A percentile compares a stretch with the other conserved stretches of the same genome.
Evolutionary conservation across 176 grass and related monocot species (phyloP).

Genomic region (Avena insularis): DNA sequence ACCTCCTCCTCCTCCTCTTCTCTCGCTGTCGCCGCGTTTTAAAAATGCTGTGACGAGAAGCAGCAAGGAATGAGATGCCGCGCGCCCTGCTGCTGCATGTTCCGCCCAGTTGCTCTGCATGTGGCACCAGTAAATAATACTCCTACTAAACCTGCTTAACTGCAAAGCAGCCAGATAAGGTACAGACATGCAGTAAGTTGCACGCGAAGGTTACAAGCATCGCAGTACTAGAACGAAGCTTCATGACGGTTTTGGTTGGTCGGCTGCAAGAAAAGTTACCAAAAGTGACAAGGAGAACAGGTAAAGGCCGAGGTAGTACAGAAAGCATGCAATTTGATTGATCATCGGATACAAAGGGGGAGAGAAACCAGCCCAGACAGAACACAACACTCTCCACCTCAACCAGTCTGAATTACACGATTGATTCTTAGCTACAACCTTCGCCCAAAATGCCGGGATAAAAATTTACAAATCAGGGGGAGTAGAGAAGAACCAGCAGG

Average conservation of each 20-base stretch:
- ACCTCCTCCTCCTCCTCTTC: constrained; percentile 40
- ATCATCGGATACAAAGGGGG: constrained; percentile 31
- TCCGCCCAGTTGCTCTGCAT: constrained; percentile 9
- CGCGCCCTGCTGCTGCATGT: constrained; percentile 5
- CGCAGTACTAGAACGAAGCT: neutral
- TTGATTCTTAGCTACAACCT: constrained; percentile 62
- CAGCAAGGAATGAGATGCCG: constrained; percentile 43
- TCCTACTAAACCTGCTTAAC: neutral
- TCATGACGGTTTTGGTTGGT: neutral
- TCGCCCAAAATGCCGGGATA: constrained; percentile 52
- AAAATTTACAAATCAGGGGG: constrained; percentile 61
- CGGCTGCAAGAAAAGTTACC: neutral
- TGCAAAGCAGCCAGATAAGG: neutral
- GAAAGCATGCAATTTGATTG: constrained; percentile 32
- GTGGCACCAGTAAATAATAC: neutral
- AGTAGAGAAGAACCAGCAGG: constrained; percentile 36
- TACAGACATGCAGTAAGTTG: neutral
- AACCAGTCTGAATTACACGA: constrained; percentile 61
- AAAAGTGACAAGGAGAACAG: neutral
- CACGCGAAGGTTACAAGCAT: neutral
- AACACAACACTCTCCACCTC: constrained; percentile 38
- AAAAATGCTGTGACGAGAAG: constrained; percentile 5
- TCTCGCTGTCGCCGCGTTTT: constrained; percentile 13
- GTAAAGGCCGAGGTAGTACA: neutral
- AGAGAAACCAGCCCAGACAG: constrained; percentile 38